Percentiles rank a stretch among this genome's conserved stretches.
Evolutionary conservation across 2,329 filamentous ascomycete species (phyloP).

Genomic region (Chaetothyriales sp.): DNA sequence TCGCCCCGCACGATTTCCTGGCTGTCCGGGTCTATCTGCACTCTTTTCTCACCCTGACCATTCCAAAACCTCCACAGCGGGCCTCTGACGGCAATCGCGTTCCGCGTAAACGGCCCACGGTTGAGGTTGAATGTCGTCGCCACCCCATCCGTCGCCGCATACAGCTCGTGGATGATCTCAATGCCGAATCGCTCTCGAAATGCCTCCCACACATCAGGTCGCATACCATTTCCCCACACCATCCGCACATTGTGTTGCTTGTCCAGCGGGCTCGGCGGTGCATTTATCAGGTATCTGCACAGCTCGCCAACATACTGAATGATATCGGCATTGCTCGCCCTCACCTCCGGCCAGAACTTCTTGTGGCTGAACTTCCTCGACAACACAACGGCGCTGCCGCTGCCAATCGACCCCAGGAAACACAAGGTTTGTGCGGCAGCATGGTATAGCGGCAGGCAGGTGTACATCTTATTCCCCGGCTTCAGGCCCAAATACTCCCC

Average conservation of each 20-base stretch:
- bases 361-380: slow-evolving; percentile 22
- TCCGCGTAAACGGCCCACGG: slow-evolving; percentile 46
- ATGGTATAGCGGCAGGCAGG: slow-evolving; percentile 65
- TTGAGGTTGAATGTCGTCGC: slow-evolving; percentile 47
- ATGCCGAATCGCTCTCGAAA: slow-evolving; percentile 28
- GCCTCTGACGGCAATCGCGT: slow-evolving; percentile 57
- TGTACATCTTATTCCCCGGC: slow-evolving; percentile 49
- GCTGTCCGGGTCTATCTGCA: slow-evolving; percentile 52
- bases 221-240: slow-evolving; percentile 34
- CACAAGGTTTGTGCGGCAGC: slow-evolving; percentile 47
- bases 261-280: slow-evolving; percentile 31
- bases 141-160: slow-evolving; percentile 61
- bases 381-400: slow-evolving; percentile 31
- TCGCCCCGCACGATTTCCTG: slow-evolving; percentile 51
- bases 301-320: slow-evolving; percentile 42
- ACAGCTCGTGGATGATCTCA: slow-evolving; percentile 53
- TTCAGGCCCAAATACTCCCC: slow-evolving; percentile 21
- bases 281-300: slow-evolving; percentile 34
- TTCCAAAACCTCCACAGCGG: slow-evolving; percentile 39
- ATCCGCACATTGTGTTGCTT: slow-evolving; percentile 29
- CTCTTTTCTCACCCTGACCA: slow-evolving; percentile 45
- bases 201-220: slow-evolving; percentile 34
- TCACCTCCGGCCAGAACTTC: slow-evolving; percentile 18
- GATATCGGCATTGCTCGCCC: slow-evolving; percentile 35
- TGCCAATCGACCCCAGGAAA: slow-evolving; percentile 35